These are phyloP conservation scores for Chromosphaera perkinsii DNA, from an alignment of 208 protist genomes.

Conservation along the genomic window DNA sequence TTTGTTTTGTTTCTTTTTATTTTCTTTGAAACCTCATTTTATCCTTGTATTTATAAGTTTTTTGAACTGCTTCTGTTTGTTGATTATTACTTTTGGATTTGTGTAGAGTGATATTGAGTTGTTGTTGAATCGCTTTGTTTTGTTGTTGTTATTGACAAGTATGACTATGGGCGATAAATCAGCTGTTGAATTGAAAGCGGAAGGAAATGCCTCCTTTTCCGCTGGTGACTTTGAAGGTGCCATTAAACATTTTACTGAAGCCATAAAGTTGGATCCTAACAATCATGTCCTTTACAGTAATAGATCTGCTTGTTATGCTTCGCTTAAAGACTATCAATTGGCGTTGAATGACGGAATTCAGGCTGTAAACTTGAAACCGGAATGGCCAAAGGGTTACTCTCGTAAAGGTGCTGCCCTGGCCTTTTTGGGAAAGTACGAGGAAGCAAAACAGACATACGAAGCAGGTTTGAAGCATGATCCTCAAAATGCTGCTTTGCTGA, in stretches of 20 bases:
- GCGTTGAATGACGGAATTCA: conserved; percentile 60
- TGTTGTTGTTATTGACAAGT: no score
- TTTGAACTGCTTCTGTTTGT: no score
- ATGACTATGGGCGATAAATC: no score
- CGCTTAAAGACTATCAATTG: conserved; percentile 42
- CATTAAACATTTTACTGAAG: conserved; percentile 55
- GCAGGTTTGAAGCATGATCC: conserved; percentile 8
- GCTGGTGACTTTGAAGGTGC: conserved; percentile 47
- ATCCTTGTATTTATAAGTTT: no score
- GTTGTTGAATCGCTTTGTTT: no score
- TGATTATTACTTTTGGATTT: no score
- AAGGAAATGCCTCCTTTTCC: conserved; percentile 56
- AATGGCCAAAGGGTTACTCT: conserved; percentile 68
- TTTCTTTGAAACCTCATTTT: no score
- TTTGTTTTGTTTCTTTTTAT: no score
- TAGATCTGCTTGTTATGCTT: conserved; percentile 51
- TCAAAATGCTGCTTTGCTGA: background rate
- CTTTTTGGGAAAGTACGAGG: conserved; percentile 2
- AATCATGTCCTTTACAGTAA: conserved; percentile 68
- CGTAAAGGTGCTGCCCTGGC: conserved; percentile 54
- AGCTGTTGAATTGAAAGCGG: conserved; percentile 41
- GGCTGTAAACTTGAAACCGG: conserved; percentile 53
- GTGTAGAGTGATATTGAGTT: no score
- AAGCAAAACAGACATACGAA: conserved; percentile 6
- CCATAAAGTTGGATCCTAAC: conserved; percentile 48